Base-by-base conservation (phyloP, 768 basidiomycete species). In the Boletus vinaceobasis region DNA sequence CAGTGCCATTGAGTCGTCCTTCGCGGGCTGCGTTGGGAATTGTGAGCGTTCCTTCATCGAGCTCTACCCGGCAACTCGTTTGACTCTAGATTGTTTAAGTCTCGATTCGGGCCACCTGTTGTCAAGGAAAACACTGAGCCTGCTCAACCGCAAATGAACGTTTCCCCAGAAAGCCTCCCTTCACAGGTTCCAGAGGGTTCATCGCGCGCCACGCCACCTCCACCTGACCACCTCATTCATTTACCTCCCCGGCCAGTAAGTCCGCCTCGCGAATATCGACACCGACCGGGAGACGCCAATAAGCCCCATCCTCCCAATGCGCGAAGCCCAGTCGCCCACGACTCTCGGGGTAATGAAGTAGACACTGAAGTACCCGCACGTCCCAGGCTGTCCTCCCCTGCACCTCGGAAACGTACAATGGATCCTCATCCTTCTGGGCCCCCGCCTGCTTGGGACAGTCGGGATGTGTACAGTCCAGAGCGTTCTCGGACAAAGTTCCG, bases 21-120 rank as follows among this genome's bases (percentile, higher is more conserved):
- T 55, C 60, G 11, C 65, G 61, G 17, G 57, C 59, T 19, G 48
- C 54, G 1, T 7, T 64, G 29, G 60, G 66, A n/a, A 56, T 39
- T 5, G 61, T 62, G 35, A 61, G 63, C 17, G 9, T 59, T 48
- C 6, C 14, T 26, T 32, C 32, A 7, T 29, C 35, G 13, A 9
- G 2, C 6, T 17, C 17, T 10, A 36, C 5, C 14, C 8, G n/a
- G 31, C 33, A 1, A 13, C 33, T 35, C 17, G 17, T 39, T 27
- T 55, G 11, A 50, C 19, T 8, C n/a, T 58, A 15, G 21, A 33
- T 6, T n/a, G 38, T 15, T 39, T 29, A 32, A 71, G 71, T 71
- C 71, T 36, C 70, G 69, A 9, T 71, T 71, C 31, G 69, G 69
- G 6, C 69, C 69, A n/a, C 69, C 69, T 3, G 52, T 71, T 17